Evolutionary conservation across 2,329 filamentous ascomycete species (phyloP), one percentile per base, ranked within the genome.

Genomic region (Aspergillus awamori): DNA sequence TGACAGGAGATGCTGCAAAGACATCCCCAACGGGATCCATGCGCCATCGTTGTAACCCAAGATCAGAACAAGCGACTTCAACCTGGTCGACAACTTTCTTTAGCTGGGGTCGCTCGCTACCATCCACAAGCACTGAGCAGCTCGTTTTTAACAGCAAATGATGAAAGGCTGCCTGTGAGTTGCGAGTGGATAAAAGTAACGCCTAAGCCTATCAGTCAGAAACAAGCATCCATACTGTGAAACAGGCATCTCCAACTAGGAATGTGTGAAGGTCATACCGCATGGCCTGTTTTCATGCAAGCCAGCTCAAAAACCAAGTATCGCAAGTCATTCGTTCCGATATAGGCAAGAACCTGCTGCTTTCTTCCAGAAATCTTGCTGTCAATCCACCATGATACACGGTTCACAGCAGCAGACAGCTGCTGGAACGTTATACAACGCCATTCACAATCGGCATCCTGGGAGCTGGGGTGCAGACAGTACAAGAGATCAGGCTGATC

Each of bases 251-350:
- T 11, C 1, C 26, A 53, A 15, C 5, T 4, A 53, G 49, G 41
- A 22, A 47, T 13, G n/a, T 8, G 43, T 15, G 43, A 47, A 5
- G 43, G n/a, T 2, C 24, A 15, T 36, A 56, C 49, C 20, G 45
- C 58, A 39, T 72, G 63, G 5, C 70, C 69, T 17, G 64, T 67
- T 47, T 73, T 72, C 17, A 68, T 67, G 11, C 64, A 69, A 4
- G 69, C 70, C 2, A 72, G 49, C 30, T 65, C 22, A n/a, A 72
- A 68, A 0, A 67, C 30, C 20, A 51, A 30, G 20, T 72, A 72
- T 8, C 70, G 66, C 10, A 68, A 45, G 63, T 72, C 70, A 41
- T 71, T 69, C 1, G 43, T 59, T 4, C 63, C 70, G 39, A 71
- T 63, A 28, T 72, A 72, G 4, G 69, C 66, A 57, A 73, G 53